A percentile compares a stretch with the other conserved stretches of the same genome.
phyloP scores from a whole-genome alignment of 2,329 filamentous ascomycete species.

The Colletotrichum orbiculare region DNA sequence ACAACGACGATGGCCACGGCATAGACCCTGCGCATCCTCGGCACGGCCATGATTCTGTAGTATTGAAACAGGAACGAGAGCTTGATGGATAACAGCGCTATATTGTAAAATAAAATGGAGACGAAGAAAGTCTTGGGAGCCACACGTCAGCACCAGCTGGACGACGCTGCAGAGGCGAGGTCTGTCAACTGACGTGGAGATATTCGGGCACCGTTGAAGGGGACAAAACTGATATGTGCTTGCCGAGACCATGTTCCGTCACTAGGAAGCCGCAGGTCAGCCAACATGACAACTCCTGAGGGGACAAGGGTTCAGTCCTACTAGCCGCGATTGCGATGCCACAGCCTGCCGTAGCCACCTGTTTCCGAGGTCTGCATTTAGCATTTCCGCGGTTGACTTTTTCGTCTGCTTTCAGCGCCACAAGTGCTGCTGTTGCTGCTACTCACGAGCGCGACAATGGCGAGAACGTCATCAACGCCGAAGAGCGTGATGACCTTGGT shows the following conservation, averaged over 20 bases:
- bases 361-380: neutral
- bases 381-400: too few relatives aligned
- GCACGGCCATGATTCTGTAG: constrained; percentile 46
- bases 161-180: neutral
- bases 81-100: constrained; percentile 45
- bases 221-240: constrained; percentile 24
- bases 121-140: constrained; percentile 43
- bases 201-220: constrained; percentile 22
- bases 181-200: constrained; percentile 28
- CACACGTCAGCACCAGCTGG: neutral
- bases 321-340: constrained; percentile 24
- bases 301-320: neutral
- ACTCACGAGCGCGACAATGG: constrained; percentile 41
- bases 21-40: constrained; percentile 42
- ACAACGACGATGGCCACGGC: constrained; percentile 42
- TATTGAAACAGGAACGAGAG: constrained; percentile 51
- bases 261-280: neutral
- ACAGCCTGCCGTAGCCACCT: constrained; percentile 23
- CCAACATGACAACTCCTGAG: neutral
- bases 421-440: neutral
- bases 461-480: constrained; percentile 42
- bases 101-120: constrained; percentile 47
- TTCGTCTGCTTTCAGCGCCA: neutral
- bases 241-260: constrained; percentile 37
- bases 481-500: constrained; percentile 40